Percentiles rank a stretch among this genome's conserved stretches.
These are phyloP conservation scores for Puccinia polysora DNA, from an alignment of 1,284 basidiomycete genomes.

Conservation along the genomic window DNA sequence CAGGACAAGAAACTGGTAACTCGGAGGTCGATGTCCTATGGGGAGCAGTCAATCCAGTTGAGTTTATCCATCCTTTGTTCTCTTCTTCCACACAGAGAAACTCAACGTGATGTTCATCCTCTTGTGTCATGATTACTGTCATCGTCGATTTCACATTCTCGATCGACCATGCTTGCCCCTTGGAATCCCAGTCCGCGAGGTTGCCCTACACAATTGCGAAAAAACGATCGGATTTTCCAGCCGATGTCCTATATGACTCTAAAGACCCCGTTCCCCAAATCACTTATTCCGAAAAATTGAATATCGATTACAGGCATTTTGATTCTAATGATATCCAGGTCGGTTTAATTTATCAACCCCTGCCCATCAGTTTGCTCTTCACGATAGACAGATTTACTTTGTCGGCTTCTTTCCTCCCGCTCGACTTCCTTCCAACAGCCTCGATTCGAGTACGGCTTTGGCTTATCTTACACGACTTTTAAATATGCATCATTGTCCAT, in stretches of 20 bases:
- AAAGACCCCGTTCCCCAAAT: slow-evolving; percentile 28
- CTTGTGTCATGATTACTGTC: not conserved
- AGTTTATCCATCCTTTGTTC: slow-evolving; percentile 1
- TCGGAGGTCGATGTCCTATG: slow-evolving; percentile 41
- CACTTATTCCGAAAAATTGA: slow-evolving; percentile 37
- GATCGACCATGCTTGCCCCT: not conserved
- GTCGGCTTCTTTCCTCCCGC: not conserved
- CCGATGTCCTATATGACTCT: slow-evolving; percentile 33
- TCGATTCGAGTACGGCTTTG: slow-evolving; percentile 38
- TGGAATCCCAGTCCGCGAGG: slow-evolving; percentile 41
- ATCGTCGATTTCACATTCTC: not conserved
- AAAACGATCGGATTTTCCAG: slow-evolving; percentile 27
- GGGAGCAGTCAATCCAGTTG: slow-evolving; percentile 39
- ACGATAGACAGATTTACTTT: not conserved
- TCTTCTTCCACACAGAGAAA: too few relatives aligned
- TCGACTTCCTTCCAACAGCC: not conserved
- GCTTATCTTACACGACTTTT: slow-evolving; percentile 43
- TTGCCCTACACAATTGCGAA: slow-evolving; percentile 45
- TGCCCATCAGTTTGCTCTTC: not conserved
- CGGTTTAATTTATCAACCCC: not conserved
- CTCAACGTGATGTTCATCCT: too few relatives aligned
- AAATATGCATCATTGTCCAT: slow-evolving; percentile 9
- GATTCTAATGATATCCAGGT: slow-evolving; percentile 43
- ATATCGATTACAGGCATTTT: slow-evolving; percentile 46
- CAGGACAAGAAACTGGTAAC: slow-evolving; percentile 43